Base-by-base conservation (phyloP, 164 flowering plant genomes). In the Kingdonia uniflora region DNA sequence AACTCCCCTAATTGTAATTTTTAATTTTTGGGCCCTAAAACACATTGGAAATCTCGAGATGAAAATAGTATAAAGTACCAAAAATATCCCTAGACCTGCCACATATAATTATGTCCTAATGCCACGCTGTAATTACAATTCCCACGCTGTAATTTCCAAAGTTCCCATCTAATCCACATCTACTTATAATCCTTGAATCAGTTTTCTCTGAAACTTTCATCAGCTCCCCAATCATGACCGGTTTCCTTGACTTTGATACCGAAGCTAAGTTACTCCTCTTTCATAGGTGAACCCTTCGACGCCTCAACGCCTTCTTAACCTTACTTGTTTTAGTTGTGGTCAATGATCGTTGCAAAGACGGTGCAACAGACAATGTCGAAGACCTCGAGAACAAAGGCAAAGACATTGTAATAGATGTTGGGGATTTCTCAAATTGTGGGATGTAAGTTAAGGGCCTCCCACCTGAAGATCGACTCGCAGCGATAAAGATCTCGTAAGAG, bases 401-500 rank as follows among this genome's bases (percentile, higher is more conserved):
- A 2, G 51, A 44, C 24, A 12, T 7, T 14, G 71, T 41, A 39
- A 51, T 2, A 24, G 58, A 56, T 16, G 71, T 55, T 17, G 64
- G 57, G 7, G 71, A 52, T 15, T 47, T 61, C 47, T 67, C 69
- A 8, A 68, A 65, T 51, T 60, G 68, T 14, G 85, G 49, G 22
- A 63, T 58, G 65, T 56, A 80, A 48, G 80, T 51, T 52, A 91
- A 81, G 5, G 86, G 76, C 67, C 79, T 87, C 2, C 80, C 80
- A 21, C 83, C 54, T 19, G 91, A 73, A 44, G 95, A 71, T n/a
- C 96, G 81, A 67, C 78, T 73, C 1, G 72, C 76, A 29, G 84
- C 79, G 49, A 86, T 74, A 64, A 91, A 82, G 74, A 91, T 75
- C 77, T 87, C 95, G 66, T 77, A 91, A 11, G 92, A 80, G 4